phyloP scores from a whole-genome alignment of 331 rosid genomes.

The Rosa hybrid region DNA sequence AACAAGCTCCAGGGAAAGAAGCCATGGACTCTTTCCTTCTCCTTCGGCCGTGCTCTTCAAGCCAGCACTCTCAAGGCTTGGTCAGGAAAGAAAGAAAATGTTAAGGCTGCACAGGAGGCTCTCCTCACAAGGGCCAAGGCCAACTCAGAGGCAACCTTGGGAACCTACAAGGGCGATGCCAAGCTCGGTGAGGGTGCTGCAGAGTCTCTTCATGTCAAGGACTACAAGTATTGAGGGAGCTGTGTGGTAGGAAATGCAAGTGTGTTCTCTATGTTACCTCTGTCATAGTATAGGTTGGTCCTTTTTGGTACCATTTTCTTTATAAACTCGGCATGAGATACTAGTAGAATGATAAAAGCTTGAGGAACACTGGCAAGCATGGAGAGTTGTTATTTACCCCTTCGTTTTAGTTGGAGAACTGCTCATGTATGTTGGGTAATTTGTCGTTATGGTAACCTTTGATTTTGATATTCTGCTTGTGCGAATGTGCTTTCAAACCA shows the following conservation, averaged over 20 bases:
- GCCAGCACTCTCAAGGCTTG: slow-evolving; percentile 77
- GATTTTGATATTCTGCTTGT: not conserved
- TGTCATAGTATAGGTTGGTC: not conserved
- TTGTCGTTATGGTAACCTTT: not conserved
- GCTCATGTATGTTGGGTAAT: not conserved
- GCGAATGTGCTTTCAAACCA: not conserved
- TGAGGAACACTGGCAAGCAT: slow-evolving; percentile 4
- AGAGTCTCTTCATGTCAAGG: slow-evolving; percentile 73
- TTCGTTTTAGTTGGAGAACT: not conserved
- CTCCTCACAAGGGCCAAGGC: slow-evolving; percentile 67
- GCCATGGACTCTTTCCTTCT: slow-evolving; percentile 78
- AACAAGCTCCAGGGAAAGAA: slow-evolving; percentile 68
- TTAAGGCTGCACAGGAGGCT: slow-evolving; percentile 57
- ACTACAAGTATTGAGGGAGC: slow-evolving; percentile 54
- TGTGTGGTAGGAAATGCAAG: not conserved
- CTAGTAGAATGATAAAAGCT: slow-evolving; percentile 11
- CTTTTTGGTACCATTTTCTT: not conserved
- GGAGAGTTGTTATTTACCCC: not conserved
- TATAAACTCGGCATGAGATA: not conserved
- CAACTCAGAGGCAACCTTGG: slow-evolving; percentile 69
- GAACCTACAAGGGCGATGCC: slow-evolving; percentile 66
- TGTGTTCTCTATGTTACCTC: not conserved
- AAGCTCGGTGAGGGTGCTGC: slow-evolving; percentile 62
- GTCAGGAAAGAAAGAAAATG: slow-evolving; percentile 62
- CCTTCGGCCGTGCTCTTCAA: slow-evolving; percentile 77